phyloP scores from a whole-genome alignment of 2,329 filamentous ascomycete genomes.

The Colletotrichum sp. region DNA sequence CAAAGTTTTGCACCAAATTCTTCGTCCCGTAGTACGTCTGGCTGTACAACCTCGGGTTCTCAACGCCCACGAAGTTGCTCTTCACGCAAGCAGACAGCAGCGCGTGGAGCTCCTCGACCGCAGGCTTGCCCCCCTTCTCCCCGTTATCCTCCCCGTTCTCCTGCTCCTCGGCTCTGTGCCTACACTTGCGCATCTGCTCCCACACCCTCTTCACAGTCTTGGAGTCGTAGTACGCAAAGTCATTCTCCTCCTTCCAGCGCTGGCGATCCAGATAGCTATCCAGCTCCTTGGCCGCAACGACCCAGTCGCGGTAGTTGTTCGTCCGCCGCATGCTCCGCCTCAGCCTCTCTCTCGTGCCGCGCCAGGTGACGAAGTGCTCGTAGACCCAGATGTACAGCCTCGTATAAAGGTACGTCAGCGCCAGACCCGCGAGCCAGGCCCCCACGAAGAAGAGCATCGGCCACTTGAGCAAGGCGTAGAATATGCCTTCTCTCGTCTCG shows the following conservation, averaged over 20 bases:
- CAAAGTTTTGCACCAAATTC: conserved; percentile 85
- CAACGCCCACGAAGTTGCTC: conserved; percentile 95
- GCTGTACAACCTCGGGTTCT: conserved; percentile 93
- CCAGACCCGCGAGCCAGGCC: conserved; percentile 79
- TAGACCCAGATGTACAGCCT: conserved; percentile 91
- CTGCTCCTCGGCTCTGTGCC: conserved; percentile 61
- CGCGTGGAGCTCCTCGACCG: conserved; percentile 75
- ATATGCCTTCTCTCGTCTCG: conserved; percentile 91
- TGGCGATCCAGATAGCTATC: conserved; percentile 84
- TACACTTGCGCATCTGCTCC: conserved; percentile 72
- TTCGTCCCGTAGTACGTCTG: conserved; percentile 99
- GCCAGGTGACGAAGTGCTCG: conserved; percentile 90
- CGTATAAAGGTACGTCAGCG: conserved; percentile 78
- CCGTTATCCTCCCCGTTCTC: conserved; percentile 40
- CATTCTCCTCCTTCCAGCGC: conserved; percentile 78
- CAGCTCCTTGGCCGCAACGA: conserved; percentile 76
- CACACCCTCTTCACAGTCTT: conserved; percentile 81
- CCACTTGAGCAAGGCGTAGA: conserved; percentile 91
- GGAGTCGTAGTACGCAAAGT: conserved; percentile 86
- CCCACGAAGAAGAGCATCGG: conserved; percentile 82
- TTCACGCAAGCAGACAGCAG: conserved; percentile 92
- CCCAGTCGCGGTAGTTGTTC: conserved; percentile 83
- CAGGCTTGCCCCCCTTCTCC: conserved; percentile 49
- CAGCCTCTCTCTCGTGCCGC: conserved; percentile 76
- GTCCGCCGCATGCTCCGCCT: conserved; percentile 74